These are phyloP conservation scores for Didymellaceae sp. DNA, from an alignment of 2,329 filamentous ascomycete genomes.

Conservation along the genomic window DNA sequence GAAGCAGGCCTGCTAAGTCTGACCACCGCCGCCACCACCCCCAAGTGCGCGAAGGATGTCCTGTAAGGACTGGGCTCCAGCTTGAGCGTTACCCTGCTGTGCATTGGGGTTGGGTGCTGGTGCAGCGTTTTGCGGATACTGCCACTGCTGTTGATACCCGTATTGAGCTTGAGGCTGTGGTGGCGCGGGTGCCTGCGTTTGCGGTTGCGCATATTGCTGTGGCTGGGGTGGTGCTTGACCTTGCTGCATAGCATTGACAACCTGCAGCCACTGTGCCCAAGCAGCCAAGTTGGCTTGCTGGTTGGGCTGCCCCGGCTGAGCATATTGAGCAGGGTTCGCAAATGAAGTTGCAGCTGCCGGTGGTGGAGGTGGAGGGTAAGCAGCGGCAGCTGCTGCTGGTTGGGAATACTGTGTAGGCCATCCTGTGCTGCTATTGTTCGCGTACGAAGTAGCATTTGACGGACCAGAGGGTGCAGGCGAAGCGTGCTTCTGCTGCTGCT, in stretches of 20 bases:
- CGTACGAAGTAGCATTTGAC: slow-evolving; percentile 29
- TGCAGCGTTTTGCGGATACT: slow-evolving; percentile 30
- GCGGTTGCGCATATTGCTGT: slow-evolving; percentile 25
- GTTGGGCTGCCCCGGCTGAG: slow-evolving; percentile 18
- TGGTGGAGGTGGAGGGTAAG: slow-evolving; percentile 24
- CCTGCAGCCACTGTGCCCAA: slow-evolving; percentile 39
- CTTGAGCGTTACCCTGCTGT: slow-evolving; percentile 31
- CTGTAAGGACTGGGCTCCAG: slow-evolving; percentile 32
- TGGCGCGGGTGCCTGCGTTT: slow-evolving; percentile 27
- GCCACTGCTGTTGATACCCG: slow-evolving; percentile 33
- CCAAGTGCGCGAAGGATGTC: slow-evolving; percentile 42
- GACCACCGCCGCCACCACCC: slow-evolving; percentile 22
- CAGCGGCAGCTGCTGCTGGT: slow-evolving; percentile 24
- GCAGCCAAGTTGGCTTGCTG: slow-evolving; percentile 38
- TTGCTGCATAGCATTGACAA: slow-evolving; percentile 32
- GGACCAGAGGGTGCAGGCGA: slow-evolving; percentile 28
- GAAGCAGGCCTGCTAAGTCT: slow-evolving; percentile 4
- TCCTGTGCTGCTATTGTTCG: slow-evolving; percentile 28
- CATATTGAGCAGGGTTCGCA: slow-evolving; percentile 19
- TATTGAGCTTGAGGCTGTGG: slow-evolving; percentile 33
- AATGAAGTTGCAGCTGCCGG: slow-evolving; percentile 24
- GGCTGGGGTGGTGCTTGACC: slow-evolving; percentile 23
- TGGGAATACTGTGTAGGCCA: slow-evolving; percentile 32
- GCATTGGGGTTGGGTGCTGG: slow-evolving; percentile 25
- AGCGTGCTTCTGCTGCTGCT: slow-evolving; percentile 19